phyloP scores from a whole-genome alignment of 169 alveolate species.

The Plasmodium ovale region DNA sequence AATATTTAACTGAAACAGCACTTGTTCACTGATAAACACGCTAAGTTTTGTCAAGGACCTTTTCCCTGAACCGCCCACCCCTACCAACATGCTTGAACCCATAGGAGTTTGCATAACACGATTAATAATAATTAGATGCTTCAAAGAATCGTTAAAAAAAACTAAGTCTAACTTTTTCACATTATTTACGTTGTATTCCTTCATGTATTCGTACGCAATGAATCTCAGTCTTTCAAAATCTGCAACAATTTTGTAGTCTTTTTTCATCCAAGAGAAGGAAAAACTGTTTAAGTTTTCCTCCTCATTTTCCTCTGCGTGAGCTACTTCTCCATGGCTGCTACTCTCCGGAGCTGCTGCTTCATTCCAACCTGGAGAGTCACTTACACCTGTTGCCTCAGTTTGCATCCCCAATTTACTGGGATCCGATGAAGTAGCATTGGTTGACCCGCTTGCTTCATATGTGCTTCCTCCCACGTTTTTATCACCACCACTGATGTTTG shows the following conservation, averaged over 20 bases:
- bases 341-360: neutral
- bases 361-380: neutral
- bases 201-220: conserved; percentile 89
- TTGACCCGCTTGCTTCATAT: neutral
- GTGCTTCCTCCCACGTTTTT: neutral
- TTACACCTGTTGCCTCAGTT: neutral
- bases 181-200: conserved; percentile 92
- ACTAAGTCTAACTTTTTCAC: conserved; percentile 95
- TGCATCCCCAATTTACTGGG: neutral
- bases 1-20: conserved; percentile 90
- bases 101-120: conserved; percentile 94
- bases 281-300: conserved; percentile 38
- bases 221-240: conserved; percentile 88
- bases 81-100: conserved; percentile 96
- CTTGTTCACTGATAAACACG: conserved; percentile 91
- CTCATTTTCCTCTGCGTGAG: neutral
- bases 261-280: conserved; percentile 72
- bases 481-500: neutral
- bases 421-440: neutral
- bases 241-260: conserved; percentile 88
- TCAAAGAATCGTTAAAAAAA: conserved; percentile 96
- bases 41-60: conserved; percentile 96
- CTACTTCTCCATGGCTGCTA: neutral
- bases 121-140: conserved; percentile 94
- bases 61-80: conserved; percentile 99